Base-by-base conservation (phyloP, 768 basidiomycete species). In the Amanita thiersii region DNA sequence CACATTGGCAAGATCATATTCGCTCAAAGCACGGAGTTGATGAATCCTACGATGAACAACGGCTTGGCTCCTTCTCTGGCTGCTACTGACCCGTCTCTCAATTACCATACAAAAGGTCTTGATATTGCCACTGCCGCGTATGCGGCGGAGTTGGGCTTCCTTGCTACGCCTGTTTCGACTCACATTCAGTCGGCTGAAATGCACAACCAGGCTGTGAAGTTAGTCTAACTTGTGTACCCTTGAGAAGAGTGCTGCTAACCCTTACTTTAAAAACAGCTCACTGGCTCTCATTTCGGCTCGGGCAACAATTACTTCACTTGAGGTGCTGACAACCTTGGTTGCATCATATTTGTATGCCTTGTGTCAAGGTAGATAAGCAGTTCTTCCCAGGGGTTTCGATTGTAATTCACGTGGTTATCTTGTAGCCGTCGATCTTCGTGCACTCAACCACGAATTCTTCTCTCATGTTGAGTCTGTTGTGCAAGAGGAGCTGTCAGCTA, bases 141-240 rank as follows among this genome's bases (percentile, higher is more conserved):
- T 52, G 78, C 82, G 15, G 69, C 77, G 19, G 86, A 89, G 59
- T 70, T 89, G 7, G 85, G 86, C 3, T 81, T 75, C 60, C 70
- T 89, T 14, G 84, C 86, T 1, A 77, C 71, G 50, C 84, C 86
- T 2, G 86, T 88, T 9, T 79, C 79, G 8, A 85, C 83, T 4
- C 81, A 85, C 55, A 75, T 87, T 30, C 85, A 89, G 58, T 82
- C 80, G 2, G 86, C 86, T 3, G 86, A 89, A 60, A 83, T 87
- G 72, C 83, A 86, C 50, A 89, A 89, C 52, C 86, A 88, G 56
- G 78, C 85, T 7, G 74, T 88, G 55, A 89, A 88, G 82, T 81
- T 50, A 53, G 79, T 62, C 30, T 19, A 46, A 30, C 12, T 33
- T 39, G 36, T 30, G 40, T 17, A 28, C 19, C 21, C 24, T 5